These are phyloP conservation scores for Letharia columbiana DNA, from an alignment of 495 filamentous ascomycete genomes.

Conservation along the genomic window DNA sequence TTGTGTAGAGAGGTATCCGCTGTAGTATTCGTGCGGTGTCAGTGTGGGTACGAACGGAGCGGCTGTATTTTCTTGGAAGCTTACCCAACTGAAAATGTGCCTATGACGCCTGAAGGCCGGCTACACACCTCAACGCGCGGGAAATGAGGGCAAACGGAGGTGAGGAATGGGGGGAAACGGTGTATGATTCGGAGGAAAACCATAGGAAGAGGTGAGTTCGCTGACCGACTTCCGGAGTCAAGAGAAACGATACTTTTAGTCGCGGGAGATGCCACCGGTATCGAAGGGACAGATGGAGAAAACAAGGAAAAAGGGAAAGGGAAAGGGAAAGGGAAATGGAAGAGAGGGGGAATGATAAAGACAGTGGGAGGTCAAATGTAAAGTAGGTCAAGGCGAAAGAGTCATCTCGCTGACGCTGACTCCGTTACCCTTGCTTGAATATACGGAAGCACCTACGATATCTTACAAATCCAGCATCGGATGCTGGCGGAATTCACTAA, in stretches of 20 bases:
- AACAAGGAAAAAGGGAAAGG: neutral
- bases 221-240: neutral
- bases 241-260: slow-evolving; percentile 10
- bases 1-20: neutral
- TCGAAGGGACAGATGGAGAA: neutral
- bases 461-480: slow-evolving; percentile 9
- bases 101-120: neutral
- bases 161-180: neutral
- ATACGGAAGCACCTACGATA: too few species aligned
- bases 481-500: neutral
- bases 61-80: neutral
- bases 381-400: neutral
- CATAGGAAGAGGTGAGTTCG: slow-evolving; percentile 4
- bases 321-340: neutral
- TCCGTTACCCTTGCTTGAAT: neutral
- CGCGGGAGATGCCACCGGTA: neutral
- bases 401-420: neutral
- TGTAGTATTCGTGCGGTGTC: neutral
- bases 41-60: neutral
- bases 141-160: neutral
- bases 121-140: neutral
- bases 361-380: slow-evolving; percentile 1
- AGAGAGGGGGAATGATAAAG: slow-evolving; percentile 3
- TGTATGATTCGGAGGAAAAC: neutral
- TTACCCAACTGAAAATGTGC: neutral